phyloP scores from a whole-genome alignment of 2,329 filamentous ascomycete species.

The Colletotrichum sidae region DNA sequence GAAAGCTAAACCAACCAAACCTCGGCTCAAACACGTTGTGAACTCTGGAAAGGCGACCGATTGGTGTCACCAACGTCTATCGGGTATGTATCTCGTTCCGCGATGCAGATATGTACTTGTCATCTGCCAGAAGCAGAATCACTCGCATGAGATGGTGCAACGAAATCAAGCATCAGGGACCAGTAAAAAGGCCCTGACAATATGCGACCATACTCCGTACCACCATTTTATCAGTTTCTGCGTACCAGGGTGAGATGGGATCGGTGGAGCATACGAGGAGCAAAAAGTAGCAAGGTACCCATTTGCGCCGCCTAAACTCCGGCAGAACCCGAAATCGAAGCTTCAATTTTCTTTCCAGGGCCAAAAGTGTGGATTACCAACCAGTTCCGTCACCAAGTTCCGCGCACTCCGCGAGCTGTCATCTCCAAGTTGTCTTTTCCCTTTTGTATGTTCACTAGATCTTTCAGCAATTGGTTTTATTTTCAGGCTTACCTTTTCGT shows the following conservation, averaged over 20 bases:
- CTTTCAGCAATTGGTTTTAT: conserved; percentile 11
- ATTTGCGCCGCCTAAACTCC: conserved; percentile 38
- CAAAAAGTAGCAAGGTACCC: conserved; percentile 2
- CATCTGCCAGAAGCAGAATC: conserved; percentile 11
- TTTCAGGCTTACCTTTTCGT: conserved; percentile 4
- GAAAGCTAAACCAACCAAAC: not conserved
- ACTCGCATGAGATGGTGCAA: conserved; percentile 19
- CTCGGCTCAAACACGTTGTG: too few species aligned
- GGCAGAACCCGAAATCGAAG: conserved; percentile 30
- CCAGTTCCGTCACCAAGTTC: conserved; percentile 17
- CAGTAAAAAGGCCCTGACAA: conserved; percentile 5
- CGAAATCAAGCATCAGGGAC: not conserved
- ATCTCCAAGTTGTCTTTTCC: conserved; percentile 32
- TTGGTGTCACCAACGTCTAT: not conserved
- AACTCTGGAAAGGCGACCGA: not conserved
- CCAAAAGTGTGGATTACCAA: conserved; percentile 35
- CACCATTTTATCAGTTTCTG: not conserved
- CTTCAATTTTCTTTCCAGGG: conserved; percentile 38
- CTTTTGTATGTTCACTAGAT: conserved; percentile 23
- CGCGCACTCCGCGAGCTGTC: conserved; percentile 16
- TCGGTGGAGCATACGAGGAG: not conserved
- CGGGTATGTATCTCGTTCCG: not conserved
- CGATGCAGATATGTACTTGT: conserved; percentile 11
- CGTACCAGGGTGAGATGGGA: not conserved
- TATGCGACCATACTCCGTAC: not conserved